Evolutionary conservation across 805 yeast genomes (phyloP).

Genomic region (Suhomyces sp.): DNA sequence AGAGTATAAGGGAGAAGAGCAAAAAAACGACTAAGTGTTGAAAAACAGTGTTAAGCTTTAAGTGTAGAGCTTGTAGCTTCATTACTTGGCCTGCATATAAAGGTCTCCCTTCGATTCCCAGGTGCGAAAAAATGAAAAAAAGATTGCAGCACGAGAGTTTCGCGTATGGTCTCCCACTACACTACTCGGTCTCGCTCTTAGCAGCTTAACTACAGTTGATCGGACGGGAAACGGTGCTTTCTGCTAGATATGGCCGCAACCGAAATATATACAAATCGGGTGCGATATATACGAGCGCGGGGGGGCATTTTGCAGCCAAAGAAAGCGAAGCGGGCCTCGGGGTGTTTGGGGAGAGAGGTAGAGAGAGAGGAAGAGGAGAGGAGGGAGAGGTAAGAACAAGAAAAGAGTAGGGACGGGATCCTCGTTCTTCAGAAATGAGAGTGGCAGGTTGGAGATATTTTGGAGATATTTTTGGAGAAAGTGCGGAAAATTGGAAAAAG

Average conservation of each 20-base stretch:
- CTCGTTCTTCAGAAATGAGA: not conserved
- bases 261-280: slow-evolving; percentile 20
- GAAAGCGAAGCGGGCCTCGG: not conserved
- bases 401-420: not conserved
- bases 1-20: too few species aligned
- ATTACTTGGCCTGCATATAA: too few species aligned
- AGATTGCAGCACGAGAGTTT: slow-evolving; percentile 55
- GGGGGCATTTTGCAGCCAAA: not conserved
- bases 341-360: not conserved
- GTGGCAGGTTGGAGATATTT: not conserved
- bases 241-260: slow-evolving; percentile 60
- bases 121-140: slow-evolving; percentile 23
- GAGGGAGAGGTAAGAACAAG: not conserved
- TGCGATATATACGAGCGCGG: not conserved
- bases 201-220: slow-evolving; percentile 57
- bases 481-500: too few species aligned
- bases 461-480: not conserved
- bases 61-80: too few species aligned
- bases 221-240: slow-evolving; percentile 63
- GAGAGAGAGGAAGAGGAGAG: not conserved
- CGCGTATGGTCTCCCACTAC: slow-evolving; percentile 59
- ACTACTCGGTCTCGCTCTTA: slow-evolving; percentile 57
- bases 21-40: too few species aligned
- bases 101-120: not conserved
- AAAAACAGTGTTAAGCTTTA: too few species aligned